phyloP scores from a whole-genome alignment of 2,329 filamentous ascomycete species.

The Bipolaris oryzae region DNA sequence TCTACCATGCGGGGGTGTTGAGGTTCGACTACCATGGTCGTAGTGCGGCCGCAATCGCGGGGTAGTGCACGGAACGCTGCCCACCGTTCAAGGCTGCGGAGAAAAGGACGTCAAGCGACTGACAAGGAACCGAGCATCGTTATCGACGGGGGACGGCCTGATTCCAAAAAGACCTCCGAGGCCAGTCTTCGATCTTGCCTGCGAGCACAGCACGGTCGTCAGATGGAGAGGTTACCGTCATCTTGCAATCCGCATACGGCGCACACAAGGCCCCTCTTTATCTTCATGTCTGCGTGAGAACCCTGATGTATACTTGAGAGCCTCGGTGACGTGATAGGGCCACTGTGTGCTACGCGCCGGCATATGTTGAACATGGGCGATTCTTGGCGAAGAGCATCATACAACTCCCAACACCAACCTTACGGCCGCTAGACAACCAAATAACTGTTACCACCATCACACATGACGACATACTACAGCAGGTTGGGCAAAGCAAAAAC shows the following conservation, averaged over 20 bases:
- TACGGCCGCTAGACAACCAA: background rate
- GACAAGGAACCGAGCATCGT: background rate
- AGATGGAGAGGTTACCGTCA: background rate
- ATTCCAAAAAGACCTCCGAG: background rate
- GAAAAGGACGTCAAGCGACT: background rate
- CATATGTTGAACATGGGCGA: background rate
- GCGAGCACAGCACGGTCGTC: background rate
- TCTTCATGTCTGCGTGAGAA: constrained; percentile 7
- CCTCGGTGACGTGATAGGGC: constrained; percentile 5
- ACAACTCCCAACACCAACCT: background rate
- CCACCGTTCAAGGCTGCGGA: constrained; percentile 7
- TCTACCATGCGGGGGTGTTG: constrained; percentile 28
- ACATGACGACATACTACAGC: background rate
- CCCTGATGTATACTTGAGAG: constrained; percentile 16
- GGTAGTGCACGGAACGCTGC: constrained; percentile 12
- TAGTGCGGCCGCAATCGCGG: constrained; percentile 27
- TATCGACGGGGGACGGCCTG: background rate
- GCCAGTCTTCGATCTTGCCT: background rate
- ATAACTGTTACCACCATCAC: background rate
- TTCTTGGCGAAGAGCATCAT: background rate
- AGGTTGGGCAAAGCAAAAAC: background rate
- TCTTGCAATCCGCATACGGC: background rate
- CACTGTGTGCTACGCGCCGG: background rate
- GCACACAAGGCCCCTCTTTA: constrained; percentile 6
- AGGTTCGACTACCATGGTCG: constrained; percentile 17